phyloP scores from a whole-genome alignment of 208 protist genomes.

The Leishmania braziliensis region DNA sequence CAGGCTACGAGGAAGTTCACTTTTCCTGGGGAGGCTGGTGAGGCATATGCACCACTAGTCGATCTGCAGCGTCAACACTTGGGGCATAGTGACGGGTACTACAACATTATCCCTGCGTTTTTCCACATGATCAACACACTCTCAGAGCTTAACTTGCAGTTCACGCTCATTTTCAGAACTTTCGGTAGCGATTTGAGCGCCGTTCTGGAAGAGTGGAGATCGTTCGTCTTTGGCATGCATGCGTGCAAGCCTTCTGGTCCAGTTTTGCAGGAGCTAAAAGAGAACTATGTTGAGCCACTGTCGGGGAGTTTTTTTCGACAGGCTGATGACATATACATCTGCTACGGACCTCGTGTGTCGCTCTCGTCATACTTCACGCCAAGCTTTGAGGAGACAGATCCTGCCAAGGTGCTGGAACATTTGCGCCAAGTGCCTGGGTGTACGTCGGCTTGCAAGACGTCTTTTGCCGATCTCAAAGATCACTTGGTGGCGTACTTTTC shows the following conservation, averaged over 20 bases:
- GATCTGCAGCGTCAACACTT: conserved; percentile 71
- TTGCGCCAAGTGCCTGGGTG: conserved; percentile 53
- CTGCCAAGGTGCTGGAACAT: conserved; percentile 29
- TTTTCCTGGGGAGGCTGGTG: conserved; percentile 54
- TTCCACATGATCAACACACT: conserved; percentile 84
- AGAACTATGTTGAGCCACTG: conserved; percentile 44
- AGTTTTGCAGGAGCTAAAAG: conserved; percentile 46
- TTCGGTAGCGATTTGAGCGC: conserved; percentile 81
- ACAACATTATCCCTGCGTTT: conserved; percentile 84
- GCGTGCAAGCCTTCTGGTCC: conserved; percentile 58
- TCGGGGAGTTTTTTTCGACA: conserved; percentile 77
- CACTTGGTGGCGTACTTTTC: conserved; percentile 61
- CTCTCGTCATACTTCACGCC: conserved; percentile 36
- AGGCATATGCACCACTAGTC: conserved; percentile 62
- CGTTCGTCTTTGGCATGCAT: conserved; percentile 77
- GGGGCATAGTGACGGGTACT: conserved; percentile 27
- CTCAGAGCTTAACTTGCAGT: conserved; percentile 76
- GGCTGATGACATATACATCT: conserved; percentile 66
- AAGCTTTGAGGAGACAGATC: conserved; percentile 28
- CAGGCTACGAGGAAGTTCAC: conserved; percentile 67
- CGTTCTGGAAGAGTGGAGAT: conserved; percentile 80
- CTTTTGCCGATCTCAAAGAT: conserved; percentile 51
- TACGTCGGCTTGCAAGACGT: conserved; percentile 41
- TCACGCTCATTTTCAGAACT: conserved; percentile 89
- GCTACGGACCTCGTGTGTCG: conserved; percentile 61